Conservation (phyloP, 495 filamentous ascomycete genomes). For the Emericellopsis terricola region DNA sequence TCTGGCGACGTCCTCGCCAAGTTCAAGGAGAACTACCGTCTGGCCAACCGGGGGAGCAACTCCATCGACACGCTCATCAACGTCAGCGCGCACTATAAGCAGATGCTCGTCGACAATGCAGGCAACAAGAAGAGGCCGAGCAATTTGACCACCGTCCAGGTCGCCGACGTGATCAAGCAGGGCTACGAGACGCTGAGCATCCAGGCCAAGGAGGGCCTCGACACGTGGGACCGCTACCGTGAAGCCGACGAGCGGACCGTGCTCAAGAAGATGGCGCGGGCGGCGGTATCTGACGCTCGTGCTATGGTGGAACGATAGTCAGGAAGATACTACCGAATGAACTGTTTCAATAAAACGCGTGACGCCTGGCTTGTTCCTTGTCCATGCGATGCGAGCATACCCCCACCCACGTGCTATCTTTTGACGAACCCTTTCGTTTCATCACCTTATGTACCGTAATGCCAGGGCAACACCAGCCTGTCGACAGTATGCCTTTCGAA, state of each 20-base stretch:
- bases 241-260: conserved; percentile 62
- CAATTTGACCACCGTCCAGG: conserved; percentile 62
- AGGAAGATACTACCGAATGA: too few relatives aligned
- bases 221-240: conserved; percentile 56
- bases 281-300: conserved; percentile 52
- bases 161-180: conserved; percentile 81
- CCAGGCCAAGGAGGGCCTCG: conserved; percentile 65
- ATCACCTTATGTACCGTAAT: too few relatives aligned
- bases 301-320: conserved; percentile 13
- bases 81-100: conserved; percentile 74
- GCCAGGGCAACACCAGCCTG: too few relatives aligned
- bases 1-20: conserved; percentile 67
- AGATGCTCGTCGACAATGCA: conserved; percentile 49
- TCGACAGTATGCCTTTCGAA: too few relatives aligned
- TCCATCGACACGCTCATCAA: conserved; percentile 71
- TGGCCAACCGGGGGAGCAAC: conserved; percentile 33
- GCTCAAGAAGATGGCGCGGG: conserved; percentile 71
- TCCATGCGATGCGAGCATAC: too few relatives aligned
- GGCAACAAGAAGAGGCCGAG: conserved; percentile 24
- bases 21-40: conserved; percentile 59
- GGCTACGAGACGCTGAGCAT: conserved; percentile 90
- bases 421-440: too few relatives aligned
- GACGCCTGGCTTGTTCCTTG: too few relatives aligned
- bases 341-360: too few relatives aligned
- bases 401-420: too few relatives aligned